phyloP scores from a whole-genome alignment of 352 stramenopile genomes.

The Peronospora farinosa region DNA sequence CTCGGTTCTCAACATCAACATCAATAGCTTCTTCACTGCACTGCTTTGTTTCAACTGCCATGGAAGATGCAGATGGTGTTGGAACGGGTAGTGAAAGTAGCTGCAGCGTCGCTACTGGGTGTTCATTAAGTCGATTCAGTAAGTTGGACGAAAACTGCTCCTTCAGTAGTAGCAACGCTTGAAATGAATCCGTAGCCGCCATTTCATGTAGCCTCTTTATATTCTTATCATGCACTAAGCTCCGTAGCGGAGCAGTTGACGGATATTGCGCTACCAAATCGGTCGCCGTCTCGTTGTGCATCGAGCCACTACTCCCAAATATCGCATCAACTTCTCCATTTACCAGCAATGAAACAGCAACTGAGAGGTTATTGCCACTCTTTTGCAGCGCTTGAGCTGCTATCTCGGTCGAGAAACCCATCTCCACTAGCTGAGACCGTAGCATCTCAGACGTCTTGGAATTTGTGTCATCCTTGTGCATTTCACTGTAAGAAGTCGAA shows the following conservation, averaged over 20 bases:
- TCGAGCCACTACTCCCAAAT: neutral
- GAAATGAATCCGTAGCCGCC: conserved; percentile 33
- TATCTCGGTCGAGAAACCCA: conserved; percentile 41
- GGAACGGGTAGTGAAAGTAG: conserved; percentile 23
- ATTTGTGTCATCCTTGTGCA: conserved; percentile 12
- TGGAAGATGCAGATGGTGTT: conserved; percentile 2
- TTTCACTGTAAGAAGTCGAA: conserved; percentile 7
- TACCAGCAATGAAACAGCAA: conserved; percentile 36
- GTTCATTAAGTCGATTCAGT: conserved; percentile 41
- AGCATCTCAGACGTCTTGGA: conserved; percentile 9
- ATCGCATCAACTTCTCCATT: conserved; percentile 11
- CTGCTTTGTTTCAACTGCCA: neutral
- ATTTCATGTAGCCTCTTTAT: conserved; percentile 27
- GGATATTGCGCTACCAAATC: conserved; percentile 3
- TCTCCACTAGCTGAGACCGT: conserved; percentile 46
- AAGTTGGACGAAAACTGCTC: conserved; percentile 33
- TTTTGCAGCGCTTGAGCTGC: conserved; percentile 28
- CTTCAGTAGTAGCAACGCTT: conserved; percentile 46
- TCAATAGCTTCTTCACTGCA: conserved; percentile 14
- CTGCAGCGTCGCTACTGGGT: conserved; percentile 34
- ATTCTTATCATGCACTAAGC: conserved; percentile 19
- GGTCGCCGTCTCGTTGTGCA: neutral
- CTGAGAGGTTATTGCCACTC: conserved; percentile 29
- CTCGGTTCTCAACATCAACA: conserved; percentile 1
- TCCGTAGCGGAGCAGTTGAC: conserved; percentile 25